These are phyloP conservation scores for Nemania sp. DNA, from an alignment of 2,329 filamentous ascomycete genomes.

Conservation along the genomic window DNA sequence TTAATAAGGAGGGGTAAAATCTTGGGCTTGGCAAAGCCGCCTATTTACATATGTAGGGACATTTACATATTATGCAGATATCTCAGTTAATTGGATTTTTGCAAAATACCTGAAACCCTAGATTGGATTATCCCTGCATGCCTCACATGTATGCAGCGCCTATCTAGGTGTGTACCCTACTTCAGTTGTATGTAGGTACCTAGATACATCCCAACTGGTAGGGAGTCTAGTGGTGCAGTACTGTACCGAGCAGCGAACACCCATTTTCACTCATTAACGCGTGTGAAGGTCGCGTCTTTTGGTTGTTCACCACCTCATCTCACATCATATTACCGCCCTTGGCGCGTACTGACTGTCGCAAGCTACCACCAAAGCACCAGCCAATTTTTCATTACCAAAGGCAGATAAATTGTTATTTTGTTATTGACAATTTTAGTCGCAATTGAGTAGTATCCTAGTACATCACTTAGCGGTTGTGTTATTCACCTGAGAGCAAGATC, in stretches of 20 bases:
- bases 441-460: conserved; percentile 21
- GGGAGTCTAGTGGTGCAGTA: background rate
- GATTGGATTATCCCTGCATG: background rate
- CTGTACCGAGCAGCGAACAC: background rate
- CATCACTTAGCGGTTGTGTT: background rate
- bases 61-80: background rate
- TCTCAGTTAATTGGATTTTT: background rate
- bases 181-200: no score
- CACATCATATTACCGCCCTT: conserved; percentile 17
- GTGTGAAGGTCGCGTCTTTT: conserved; percentile 36
- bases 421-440: background rate
- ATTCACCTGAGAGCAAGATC: no score
- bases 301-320: conserved; percentile 24
- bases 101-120: background rate
- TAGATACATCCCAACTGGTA: no score
- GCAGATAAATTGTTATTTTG: background rate
- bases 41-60: background rate
- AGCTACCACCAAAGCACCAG: conserved; percentile 13
- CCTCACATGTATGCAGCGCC: background rate
- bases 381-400: background rate
- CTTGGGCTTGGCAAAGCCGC: no score
- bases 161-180: background rate
- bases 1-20: conserved; percentile 28
- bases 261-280: conserved; percentile 36
- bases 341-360: conserved; percentile 27